These are phyloP conservation scores for Citrullus colocynthis DNA, from an alignment of 306 rosid genomes.

Conservation along the genomic window DNA sequence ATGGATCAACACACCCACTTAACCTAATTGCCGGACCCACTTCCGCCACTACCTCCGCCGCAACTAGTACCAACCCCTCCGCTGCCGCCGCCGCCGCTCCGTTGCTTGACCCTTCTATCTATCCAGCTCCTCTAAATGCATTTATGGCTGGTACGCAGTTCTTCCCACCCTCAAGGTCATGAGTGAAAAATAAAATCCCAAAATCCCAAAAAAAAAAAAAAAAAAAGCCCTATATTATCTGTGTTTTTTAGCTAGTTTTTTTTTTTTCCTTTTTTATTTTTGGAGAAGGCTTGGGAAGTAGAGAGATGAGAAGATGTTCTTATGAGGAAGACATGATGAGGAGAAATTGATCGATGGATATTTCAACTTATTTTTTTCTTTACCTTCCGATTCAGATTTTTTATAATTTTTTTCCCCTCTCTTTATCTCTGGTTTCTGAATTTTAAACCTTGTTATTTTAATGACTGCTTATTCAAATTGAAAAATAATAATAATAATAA, in stretches of 20 bases:
- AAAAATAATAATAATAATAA: neutral
- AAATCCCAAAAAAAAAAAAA: neutral
- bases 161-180: constrained; percentile 83
- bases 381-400: neutral
- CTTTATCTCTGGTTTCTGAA: neutral
- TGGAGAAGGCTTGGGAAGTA: neutral
- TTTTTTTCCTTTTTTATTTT: neutral
- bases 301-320: neutral
- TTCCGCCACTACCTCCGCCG: neutral
- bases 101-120: constrained; percentile 58
- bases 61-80: constrained; percentile 6
- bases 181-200: neutral
- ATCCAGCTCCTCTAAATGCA: constrained; percentile 72
- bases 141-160: constrained; percentile 95
- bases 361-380: neutral
- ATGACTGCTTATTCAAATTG: neutral
- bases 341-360: constrained; percentile 6
- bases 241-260: neutral
- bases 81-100: neutral
- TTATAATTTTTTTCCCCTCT: neutral
- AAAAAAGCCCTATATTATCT: neutral
- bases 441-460: neutral
- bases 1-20: constrained; percentile 30
- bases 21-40: constrained; percentile 27
- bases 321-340: constrained; percentile 1